phyloP scores from a whole-genome alignment of 176 grass and related monocot genomes.

The Carex kokanica region DNA sequence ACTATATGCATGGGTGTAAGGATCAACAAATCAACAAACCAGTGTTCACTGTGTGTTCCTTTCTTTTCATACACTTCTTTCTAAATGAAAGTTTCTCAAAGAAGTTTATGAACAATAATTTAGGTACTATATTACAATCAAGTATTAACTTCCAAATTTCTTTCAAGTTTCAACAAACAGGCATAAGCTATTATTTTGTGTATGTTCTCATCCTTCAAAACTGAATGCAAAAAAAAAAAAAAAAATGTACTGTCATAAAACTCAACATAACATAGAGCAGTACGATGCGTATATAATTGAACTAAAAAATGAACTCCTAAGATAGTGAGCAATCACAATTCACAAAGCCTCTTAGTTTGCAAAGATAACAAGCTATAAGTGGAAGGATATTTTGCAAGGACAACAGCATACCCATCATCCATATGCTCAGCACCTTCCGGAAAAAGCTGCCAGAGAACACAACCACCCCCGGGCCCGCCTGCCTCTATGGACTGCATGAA shows the following conservation, averaged over 20 bases:
- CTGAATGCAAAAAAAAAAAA: background rate
- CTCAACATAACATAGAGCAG: background rate
- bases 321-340: background rate
- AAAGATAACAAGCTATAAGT: slow-evolving; percentile 38
- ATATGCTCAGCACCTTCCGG: slow-evolving; percentile 74
- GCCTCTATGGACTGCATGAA: slow-evolving; percentile 44
- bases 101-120: too few species aligned
- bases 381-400: slow-evolving; percentile 54
- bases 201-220: background rate
- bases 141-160: background rate
- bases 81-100: too few species aligned
- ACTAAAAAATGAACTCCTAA: background rate
- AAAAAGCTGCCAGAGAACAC: slow-evolving; percentile 86
- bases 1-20: background rate
- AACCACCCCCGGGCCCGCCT: slow-evolving; percentile 60
- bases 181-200: background rate
- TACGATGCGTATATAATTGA: background rate
- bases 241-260: background rate
- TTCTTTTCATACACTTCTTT: too few species aligned
- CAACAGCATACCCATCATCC: slow-evolving; percentile 78
- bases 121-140: background rate
- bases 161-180: background rate
- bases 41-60: too few species aligned
- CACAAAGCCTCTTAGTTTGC: slow-evolving; percentile 41
- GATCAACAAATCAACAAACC: too few species aligned